Conservation (phyloP, 257 asterid genomes). For the Ehretia macrophylla region DNA sequence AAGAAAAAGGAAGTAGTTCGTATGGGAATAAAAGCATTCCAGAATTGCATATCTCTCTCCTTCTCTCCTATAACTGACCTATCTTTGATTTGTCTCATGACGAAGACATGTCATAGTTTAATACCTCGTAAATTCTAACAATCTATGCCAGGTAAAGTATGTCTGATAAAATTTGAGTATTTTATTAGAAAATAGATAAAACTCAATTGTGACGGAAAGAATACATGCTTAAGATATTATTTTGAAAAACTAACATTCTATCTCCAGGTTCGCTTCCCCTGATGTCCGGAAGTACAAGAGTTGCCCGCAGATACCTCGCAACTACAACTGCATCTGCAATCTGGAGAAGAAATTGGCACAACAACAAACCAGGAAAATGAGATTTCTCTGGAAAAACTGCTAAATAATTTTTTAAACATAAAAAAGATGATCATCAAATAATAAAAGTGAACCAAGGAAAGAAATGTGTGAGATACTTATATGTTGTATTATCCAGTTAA, state of each 20-base stretch:
- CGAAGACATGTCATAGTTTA: background rate
- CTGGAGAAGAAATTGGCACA: slow-evolving; percentile 36
- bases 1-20: no score
- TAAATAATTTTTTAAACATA: no score
- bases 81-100: no score
- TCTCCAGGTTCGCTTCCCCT: slow-evolving; percentile 86
- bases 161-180: background rate
- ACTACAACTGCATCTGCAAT: slow-evolving; percentile 93
- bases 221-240: background rate
- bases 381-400: background rate
- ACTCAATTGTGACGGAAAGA: background rate
- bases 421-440: no score
- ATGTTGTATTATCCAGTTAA: background rate
- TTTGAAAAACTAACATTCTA: slow-evolving; percentile 46
- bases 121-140: background rate
- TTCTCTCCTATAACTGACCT: no score
- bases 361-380: slow-evolving; percentile 10
- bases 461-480: no score
- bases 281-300: slow-evolving; percentile 88
- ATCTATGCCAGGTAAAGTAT: background rate
- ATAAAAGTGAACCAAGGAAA: no score
- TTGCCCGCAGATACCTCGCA: slow-evolving; percentile 83
- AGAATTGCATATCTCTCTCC: no score
- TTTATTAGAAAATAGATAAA: background rate
- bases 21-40: no score